Evolutionary conservation across 73 alveolate species (phyloP), one percentile per base, ranked within the genome.

Genomic region (Chromera velia): DNA sequence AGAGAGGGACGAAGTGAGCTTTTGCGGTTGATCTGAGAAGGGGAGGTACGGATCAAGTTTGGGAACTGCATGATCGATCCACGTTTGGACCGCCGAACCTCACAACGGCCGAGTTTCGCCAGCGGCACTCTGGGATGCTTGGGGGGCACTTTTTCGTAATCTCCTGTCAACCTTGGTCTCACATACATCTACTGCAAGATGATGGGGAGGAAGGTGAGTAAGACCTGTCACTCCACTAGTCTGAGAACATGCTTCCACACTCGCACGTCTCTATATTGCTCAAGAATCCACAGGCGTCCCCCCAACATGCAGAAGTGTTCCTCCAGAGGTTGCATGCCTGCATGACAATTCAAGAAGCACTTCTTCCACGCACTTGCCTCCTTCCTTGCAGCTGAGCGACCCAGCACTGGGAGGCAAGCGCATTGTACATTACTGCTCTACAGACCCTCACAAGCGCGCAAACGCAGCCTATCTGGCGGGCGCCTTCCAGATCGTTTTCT

Each of bases 381-480:
- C 65, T 13, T 10, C 9, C n/a, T 13, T 13, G 65, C n/a, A 46
- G 9, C 65, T 10, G n/a, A 46, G 65, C 19, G 65, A 13, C 65
- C 19, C n/a, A 13, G 65, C 65, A 46, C n/a, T 46, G 65, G 9
- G 65, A 19, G 65, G n/a, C 9, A 46, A 19, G 65, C 65, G 65
- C 19, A 46, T 46, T 13, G 65, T 46, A 19, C 82, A 73, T 73
- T 73, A 32, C 73, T 40, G 74, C 74, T 73, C 82, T 6, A 34
- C 13, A 27, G 75, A 74, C 33, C n/a, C 19, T 1, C 28, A 1
- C 75, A 40, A 47, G 31, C 77, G 34, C 18, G 75, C 82, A 1
- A 74, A 74, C 48, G 77, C 75, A 26, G 82, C 49, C 28, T 74
- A 9, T 27, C 75, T 74, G 4, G 68, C 32, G 77, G 74, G 82